Percentiles rank a stretch among this genome's conserved stretches.
Evolutionary conservation across 148 eudicot genomes (phyloP).

Genomic region (Fagopyrum homotropicum): DNA sequence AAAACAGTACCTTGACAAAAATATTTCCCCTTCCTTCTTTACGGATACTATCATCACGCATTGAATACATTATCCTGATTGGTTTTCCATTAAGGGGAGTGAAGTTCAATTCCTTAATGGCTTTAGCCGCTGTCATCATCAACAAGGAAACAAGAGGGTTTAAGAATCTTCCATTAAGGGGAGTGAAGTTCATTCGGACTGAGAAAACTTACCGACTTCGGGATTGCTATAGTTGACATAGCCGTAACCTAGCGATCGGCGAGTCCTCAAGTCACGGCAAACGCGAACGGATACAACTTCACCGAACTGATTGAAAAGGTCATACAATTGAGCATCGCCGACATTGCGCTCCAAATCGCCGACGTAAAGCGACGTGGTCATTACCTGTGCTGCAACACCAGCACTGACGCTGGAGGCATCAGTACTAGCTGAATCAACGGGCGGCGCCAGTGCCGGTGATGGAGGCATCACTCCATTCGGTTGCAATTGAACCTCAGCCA

Average conservation of each 20-base stretch:
- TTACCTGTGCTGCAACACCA: background rate
- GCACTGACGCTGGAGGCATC: background rate
- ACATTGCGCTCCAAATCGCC: conserved; percentile 62
- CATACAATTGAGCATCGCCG: conserved; percentile 41
- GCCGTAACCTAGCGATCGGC: conserved; percentile 70
- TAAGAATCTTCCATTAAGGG: background rate
- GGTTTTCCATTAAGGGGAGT: conserved; percentile 71
- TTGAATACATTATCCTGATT: conserved; percentile 81
- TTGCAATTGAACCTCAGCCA: conserved; percentile 5
- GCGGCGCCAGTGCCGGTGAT: conserved; percentile 7
- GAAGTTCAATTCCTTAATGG: conserved; percentile 65
- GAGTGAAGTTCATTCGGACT: background rate
- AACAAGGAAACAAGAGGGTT: background rate
- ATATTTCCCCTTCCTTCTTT: conserved; percentile 79
- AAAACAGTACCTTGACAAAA: conserved; percentile 60
- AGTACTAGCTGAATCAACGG: background rate
- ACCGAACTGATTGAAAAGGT: conserved; percentile 54
- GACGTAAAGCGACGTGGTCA: conserved; percentile 47
- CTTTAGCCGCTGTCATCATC: conserved; percentile 59
- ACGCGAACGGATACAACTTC: conserved; percentile 61
- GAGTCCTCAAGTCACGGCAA: conserved; percentile 60
- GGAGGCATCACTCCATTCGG: background rate
- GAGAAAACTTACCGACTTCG: conserved; percentile 46
- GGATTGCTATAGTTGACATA: conserved; percentile 60
- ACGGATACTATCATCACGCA: conserved; percentile 72